Base-by-base conservation (phyloP, 768 basidiomycete genomes). In the Naganishia vaughanmartiniae region DNA sequence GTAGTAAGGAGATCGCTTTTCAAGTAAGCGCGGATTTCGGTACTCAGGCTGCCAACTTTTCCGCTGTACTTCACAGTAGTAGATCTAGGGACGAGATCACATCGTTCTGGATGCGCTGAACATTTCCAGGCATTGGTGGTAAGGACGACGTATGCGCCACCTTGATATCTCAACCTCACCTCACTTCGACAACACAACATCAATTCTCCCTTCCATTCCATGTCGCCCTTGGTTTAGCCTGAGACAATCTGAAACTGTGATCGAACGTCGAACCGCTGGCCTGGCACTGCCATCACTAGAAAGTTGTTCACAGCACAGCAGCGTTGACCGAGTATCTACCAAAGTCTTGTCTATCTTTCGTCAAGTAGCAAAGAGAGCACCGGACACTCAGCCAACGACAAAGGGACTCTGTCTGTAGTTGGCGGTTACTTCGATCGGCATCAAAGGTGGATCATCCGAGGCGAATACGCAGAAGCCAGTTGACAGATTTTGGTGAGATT, bases 181-280 rank as follows among this genome's bases (percentile, higher is more conserved):
- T 5, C 9, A 7, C 42, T 7, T 42, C 5, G n/a, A n/a, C n/a
- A n/a, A n/a, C n/a, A n/a, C 39, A 15, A 42, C 39, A 7, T 51
- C 48, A 9, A n/a, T 14, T 51, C n/a, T n/a, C 4, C 19, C 48
- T 1, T 51, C 24, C n/a, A 51, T n/a, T n/a, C 48, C 48, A n/a
- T 26, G 48, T 51, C 24, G 48, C 48, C 48, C 48, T 26, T 51
- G 7, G 14, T n/a, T 51, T 6, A 14, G 48, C 48, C 48, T 51
- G 48, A 51, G 48, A 51, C 48, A 51, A 51, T 24, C 48, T 51
- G 48, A 51, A 51, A 51, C 48, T n/a, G 48, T 51, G 48, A 51
- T 51, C 48, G 48, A 51, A n/a, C n/a, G n/a, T n/a, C n/a, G n/a
- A n/a, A 42, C 48, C 7, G 48, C 48, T 3, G 12, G 21, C 48